Base-by-base conservation (phyloP, 208 protist genomes). In the Acanthamoeba royreba region DNA sequence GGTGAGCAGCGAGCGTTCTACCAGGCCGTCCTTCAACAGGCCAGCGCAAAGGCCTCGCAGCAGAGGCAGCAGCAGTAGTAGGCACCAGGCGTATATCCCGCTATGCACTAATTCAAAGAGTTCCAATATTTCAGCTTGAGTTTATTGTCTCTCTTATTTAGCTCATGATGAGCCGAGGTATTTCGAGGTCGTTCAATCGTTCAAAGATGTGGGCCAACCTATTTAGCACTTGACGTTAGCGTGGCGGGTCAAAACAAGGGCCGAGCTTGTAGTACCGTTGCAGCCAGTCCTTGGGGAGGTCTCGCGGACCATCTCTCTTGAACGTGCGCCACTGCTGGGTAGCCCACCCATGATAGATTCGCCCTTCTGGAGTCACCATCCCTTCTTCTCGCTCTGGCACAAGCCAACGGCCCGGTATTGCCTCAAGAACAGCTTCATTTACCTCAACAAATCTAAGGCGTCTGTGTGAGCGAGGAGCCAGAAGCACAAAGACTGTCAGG, bases 11-110 rank as follows among this genome's bases (percentile, higher is more conserved):
- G 66, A 4, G 66, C 45, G 38, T 79, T 79, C 66, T 79, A 79
- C 66, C 40, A 79, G 38, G 66, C 66, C 66, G 45, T 79, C 66
- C 33, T 79, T 22, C 66, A 79, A 40, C 66, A 79, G 66, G 66
- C 66, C 66, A 40, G 38, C 35, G 19, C 66, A 1, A 79, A 33
- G 0, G 66, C 66, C 31, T 40, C 40, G 38, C 52, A 98, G 98
- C 91, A 97, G n/a, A n/a, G n/a, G n/a, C n/a, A n/a, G n/a, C n/a
- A n/a, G n/a, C n/a, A n/a, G n/a, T n/a, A n/a, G n/a, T n/a, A n/a
- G n/a, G n/a, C n/a, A n/a, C n/a, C n/a, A n/a, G n/a, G n/a, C n/a
- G n/a, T n/a, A n/a, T n/a, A n/a, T n/a, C n/a, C n/a, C n/a, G n/a
- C n/a, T n/a, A n/a, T n/a, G n/a, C n/a, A n/a, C n/a, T n/a, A n/a